Evolutionary conservation across 768 basidiomycete genomes (phyloP).

Genomic region (Crucibulum laeve): DNA sequence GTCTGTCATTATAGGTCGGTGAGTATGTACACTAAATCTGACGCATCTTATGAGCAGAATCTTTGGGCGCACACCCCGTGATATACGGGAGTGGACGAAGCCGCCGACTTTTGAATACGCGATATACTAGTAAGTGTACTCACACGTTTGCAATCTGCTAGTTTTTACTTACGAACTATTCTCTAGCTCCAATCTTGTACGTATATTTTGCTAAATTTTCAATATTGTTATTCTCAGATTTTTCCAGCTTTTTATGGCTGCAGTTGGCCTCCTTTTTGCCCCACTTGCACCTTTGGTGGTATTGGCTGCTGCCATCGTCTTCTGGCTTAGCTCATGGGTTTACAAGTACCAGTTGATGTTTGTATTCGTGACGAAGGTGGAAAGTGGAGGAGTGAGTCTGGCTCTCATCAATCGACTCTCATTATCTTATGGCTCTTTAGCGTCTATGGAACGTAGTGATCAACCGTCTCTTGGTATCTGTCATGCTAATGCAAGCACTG

Average conservation of each 20-base stretch:
- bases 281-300: constrained; percentile 90
- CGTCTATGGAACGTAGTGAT: constrained; percentile 89
- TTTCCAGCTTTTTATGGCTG: constrained; percentile 73
- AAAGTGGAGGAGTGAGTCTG: constrained; percentile 83
- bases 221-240: constrained; percentile 11
- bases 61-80: constrained; percentile 89
- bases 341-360: constrained; percentile 99
- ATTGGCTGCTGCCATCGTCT: constrained; percentile 77
- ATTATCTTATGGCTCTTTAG: constrained; percentile 27
- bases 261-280: constrained; percentile 92
- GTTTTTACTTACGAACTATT: neutral
- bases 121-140: constrained; percentile 66
- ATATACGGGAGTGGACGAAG: constrained; percentile 86
- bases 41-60: constrained; percentile 33
- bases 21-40: neutral
- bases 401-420: neutral
- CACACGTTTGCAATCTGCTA: constrained; percentile 2
- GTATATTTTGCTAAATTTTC: constrained; percentile 13
- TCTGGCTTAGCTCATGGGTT: constrained; percentile 83
- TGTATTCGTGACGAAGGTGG: constrained; percentile 82
- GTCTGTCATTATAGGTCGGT: constrained; percentile 32
- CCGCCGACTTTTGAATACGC: constrained; percentile 88
- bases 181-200: constrained; percentile 51
- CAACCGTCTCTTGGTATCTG: constrained; percentile 78
- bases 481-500: constrained; percentile 82